A percentile compares a stretch with the other conserved stretches of the same genome.
These are phyloP conservation scores for Voacanga thouarsii DNA, from an alignment of 257 asterid genomes.

Conservation along the genomic window DNA sequence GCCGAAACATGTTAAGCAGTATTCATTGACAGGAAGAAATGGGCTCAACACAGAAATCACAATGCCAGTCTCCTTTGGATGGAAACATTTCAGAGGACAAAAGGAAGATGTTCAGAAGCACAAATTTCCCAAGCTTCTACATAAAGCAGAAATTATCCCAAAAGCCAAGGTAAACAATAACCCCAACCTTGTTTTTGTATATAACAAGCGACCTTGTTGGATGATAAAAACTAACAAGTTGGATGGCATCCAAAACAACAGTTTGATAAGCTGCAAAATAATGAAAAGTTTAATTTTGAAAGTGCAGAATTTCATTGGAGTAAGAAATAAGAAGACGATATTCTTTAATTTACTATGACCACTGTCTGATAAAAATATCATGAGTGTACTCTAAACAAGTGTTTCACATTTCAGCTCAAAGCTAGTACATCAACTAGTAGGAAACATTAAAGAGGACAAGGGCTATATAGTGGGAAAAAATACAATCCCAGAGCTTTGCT, in stretches of 20 bases:
- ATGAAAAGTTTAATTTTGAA: neutral
- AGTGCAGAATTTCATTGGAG: neutral
- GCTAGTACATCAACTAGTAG: conserved; percentile 28
- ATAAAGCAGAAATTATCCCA: neutral
- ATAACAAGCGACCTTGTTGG: no score
- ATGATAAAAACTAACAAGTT: neutral
- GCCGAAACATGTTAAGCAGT: neutral
- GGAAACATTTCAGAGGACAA: neutral
- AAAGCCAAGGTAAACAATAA: neutral
- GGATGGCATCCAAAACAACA: neutral
- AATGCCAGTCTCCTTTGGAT: neutral
- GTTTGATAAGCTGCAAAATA: neutral
- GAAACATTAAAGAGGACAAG: neutral
- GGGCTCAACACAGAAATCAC: neutral
- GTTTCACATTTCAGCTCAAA: conserved; percentile 7
- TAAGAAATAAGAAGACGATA: neutral
- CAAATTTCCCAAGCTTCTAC: neutral
- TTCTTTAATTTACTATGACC: neutral
- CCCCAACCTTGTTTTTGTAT: neutral
- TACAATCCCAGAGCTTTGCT: conserved; percentile 41
- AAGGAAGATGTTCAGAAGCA: neutral
- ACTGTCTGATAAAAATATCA: neutral
- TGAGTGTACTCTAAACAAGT: neutral
- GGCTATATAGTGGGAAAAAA: conserved; percentile 25
- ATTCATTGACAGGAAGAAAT: neutral